Conservation (phyloP, 2,329 filamentous ascomycete genomes). For the Phaeosphaeria sp. region DNA sequence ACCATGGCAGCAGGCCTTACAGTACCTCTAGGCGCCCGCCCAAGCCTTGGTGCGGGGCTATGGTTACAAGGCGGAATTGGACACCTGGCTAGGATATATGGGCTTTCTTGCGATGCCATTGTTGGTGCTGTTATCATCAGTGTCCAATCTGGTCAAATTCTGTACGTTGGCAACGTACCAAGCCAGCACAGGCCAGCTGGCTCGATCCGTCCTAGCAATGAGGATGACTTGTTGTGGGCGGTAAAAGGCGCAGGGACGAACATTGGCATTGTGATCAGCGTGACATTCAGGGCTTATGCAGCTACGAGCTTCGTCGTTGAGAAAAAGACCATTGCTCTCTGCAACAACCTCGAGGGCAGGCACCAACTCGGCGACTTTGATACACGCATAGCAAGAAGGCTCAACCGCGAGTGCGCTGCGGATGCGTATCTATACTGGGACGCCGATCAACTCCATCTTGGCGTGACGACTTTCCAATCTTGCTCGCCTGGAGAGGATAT, state of each 20-base stretch:
- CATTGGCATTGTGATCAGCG: constrained; percentile 63
- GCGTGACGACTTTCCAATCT: constrained; percentile 8
- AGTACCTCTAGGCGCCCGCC: constrained; percentile 66
- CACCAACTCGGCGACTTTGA: no score
- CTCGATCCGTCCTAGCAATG: constrained; percentile 55
- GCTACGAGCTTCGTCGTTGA: constrained; percentile 50
- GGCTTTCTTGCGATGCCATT: constrained; percentile 66
- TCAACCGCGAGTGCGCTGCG: no score
- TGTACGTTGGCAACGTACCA: constrained; percentile 62
- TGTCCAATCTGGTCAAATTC: constrained; percentile 51
- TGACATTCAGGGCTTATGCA: constrained; percentile 57
- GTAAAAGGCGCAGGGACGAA: constrained; percentile 66
- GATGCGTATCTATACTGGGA: no score
- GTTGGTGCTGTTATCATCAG: constrained; percentile 66
- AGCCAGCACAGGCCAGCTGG: constrained; percentile 49
- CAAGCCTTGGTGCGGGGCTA: constrained; percentile 67
- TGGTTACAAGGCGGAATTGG: constrained; percentile 72
- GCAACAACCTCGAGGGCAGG: no score
- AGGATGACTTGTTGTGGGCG: constrained; percentile 63
- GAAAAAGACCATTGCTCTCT: constrained; percentile 43
- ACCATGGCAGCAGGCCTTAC: constrained; percentile 58
- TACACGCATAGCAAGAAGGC: no score
- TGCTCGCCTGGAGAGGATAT: no score
- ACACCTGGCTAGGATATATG: constrained; percentile 61
- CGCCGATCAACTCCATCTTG: no score